A percentile compares a stretch with the other conserved stretches of the same genome.
Conservation (phyloP, 2,329 filamentous ascomycete genomes). For the Plenodomus tracheiphilus region DNA sequence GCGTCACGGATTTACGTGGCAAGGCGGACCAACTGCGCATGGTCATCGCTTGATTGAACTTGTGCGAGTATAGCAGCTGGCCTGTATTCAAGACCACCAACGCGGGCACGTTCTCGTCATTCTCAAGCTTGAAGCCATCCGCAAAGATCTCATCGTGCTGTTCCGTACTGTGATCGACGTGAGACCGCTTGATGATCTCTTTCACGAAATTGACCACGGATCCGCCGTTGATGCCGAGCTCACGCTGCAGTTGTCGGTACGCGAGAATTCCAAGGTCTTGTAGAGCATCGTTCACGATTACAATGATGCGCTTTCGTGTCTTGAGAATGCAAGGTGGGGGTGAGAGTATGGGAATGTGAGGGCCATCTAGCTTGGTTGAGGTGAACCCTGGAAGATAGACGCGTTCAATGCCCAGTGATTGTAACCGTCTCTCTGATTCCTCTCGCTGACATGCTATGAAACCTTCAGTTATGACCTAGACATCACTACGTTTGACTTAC, state of each 20-base stretch:
- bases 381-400: slow-evolving; percentile 64
- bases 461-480: slow-evolving; percentile 2
- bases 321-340: slow-evolving; percentile 57
- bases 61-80: slow-evolving; percentile 75
- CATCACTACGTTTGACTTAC: slow-evolving; percentile 48
- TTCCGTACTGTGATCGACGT: slow-evolving; percentile 4
- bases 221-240: slow-evolving; percentile 70
- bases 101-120: slow-evolving; percentile 50
- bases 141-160: slow-evolving; percentile 16
- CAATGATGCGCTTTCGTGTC: slow-evolving; percentile 64
- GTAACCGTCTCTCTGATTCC: slow-evolving; percentile 66
- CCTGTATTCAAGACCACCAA: slow-evolving; percentile 79
- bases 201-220: slow-evolving; percentile 68
- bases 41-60: slow-evolving; percentile 63
- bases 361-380: slow-evolving; percentile 43
- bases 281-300: slow-evolving; percentile 77
- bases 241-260: slow-evolving; percentile 65
- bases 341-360: slow-evolving; percentile 71
- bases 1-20: slow-evolving; percentile 63
- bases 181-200: slow-evolving; percentile 44
- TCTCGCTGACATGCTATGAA: slow-evolving; percentile 62
- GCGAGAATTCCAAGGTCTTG: slow-evolving; percentile 78
- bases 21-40: slow-evolving; percentile 59
- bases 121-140: slow-evolving; percentile 22
- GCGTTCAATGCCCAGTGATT: slow-evolving; percentile 61